Conservation (phyloP, 768 basidiomycete species). For the Russula earlei region DNA sequence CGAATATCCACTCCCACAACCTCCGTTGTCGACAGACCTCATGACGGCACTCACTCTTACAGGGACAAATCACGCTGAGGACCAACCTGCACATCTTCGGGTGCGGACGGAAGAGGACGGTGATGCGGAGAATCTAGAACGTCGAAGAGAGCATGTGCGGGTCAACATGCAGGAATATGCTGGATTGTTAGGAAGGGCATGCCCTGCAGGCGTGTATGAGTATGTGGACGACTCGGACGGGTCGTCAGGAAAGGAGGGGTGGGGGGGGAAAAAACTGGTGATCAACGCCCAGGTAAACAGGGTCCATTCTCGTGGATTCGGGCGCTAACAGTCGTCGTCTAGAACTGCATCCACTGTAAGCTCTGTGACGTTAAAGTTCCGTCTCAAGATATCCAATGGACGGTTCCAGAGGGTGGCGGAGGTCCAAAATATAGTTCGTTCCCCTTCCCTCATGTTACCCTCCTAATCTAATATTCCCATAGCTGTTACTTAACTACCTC, state of each 20-base stretch:
- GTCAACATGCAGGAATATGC: constrained; percentile 74
- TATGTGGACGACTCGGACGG: constrained; percentile 66
- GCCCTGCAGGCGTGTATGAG: constrained; percentile 95
- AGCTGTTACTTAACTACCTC: constrained; percentile 11
- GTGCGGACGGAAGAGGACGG: constrained; percentile 36
- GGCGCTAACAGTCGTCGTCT: constrained; percentile 24
- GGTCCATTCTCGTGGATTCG: not conserved
- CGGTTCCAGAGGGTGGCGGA: constrained; percentile 91
- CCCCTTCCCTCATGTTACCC: not conserved
- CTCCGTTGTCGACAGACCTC: constrained; percentile 87
- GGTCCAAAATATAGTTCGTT: constrained; percentile 86
- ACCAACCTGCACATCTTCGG: constrained; percentile 84
- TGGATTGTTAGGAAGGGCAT: constrained; percentile 79
- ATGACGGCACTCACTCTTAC: constrained; percentile 85
- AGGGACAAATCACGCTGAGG: constrained; percentile 94
- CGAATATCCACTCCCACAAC: constrained; percentile 77
- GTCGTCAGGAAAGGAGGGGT: constrained; percentile 41
- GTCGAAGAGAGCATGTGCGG: constrained; percentile 57
- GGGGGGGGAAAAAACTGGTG: constrained; percentile 79
- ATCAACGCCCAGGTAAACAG: constrained; percentile 87
- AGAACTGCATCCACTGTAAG: constrained; percentile 94
- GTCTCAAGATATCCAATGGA: constrained; percentile 95
- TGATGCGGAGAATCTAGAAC: constrained; percentile 33
- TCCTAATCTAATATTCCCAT: not conserved
- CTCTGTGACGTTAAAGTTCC: constrained; percentile 95